Evolutionary conservation across 495 filamentous ascomycete species (phyloP), one percentile per base, ranked within the genome.

Genomic region (Sabuloglossum arenarium): DNA sequence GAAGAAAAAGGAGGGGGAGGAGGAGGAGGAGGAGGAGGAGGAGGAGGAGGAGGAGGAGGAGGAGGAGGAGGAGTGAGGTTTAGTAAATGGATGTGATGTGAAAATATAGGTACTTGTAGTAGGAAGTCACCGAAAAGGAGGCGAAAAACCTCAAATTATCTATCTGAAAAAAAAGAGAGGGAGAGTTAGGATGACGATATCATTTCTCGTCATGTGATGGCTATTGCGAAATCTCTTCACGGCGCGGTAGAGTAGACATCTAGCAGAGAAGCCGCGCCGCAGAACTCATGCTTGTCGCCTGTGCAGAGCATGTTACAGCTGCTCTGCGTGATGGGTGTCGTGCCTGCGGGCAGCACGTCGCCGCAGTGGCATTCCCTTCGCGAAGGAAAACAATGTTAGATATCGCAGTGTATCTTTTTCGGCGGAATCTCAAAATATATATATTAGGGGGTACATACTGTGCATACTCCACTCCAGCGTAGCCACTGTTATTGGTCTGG

Each of bases 281-380:
- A 74, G 19, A 56, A 68, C 63, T 71, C 68, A 1, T 53, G 57
- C 10, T 56, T 42, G 50, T 71, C 60, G 0, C 73, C 73, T 14
- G 57, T 65, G 58, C 73, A 76, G 4, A 62, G 47, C 59, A 62
- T 65, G 32, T 64, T 56, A 58, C 73, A 76, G 23, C 56, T 58
- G 0, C 55, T 59, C 3, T 66, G 56, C 11, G 25, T 3, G 27
- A 37, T 5, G 21, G 25, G 6, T 27, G 65, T 59, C 1, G 62
- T 54, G 50, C 69, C 34, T 39, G 65, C 57, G 21, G 54, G 59
- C 39, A 57, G 47, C 31, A 62, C 52, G 43, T 64, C 8, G 3
- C 65, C 67, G 46, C 71, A 72, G 56, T 66, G 71, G 53, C 71
- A 74, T 59, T 59, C 16, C 14, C 19, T 29, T 37, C 1, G 14